Evolutionary conservation across 2,329 filamentous ascomycete genomes (phyloP).

Genomic region (Thelonectria blattea): DNA sequence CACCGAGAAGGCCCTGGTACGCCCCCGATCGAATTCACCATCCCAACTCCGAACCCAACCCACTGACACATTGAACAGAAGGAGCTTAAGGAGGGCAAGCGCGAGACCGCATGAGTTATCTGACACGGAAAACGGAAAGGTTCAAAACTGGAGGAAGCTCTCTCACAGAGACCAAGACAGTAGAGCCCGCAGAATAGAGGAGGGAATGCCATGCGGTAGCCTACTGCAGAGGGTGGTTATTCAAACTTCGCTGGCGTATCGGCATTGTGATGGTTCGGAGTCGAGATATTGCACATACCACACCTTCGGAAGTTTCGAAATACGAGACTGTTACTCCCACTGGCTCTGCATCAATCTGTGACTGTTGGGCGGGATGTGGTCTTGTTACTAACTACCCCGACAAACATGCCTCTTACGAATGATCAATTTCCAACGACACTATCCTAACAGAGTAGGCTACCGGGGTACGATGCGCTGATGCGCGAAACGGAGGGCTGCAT

Average conservation of each 20-base stretch:
- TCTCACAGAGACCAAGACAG: constrained; percentile 32
- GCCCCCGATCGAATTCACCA: constrained; percentile 41
- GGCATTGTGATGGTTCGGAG: constrained; percentile 31
- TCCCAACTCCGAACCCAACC: background rate
- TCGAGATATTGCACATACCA: constrained; percentile 26
- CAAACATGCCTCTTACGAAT: too few species aligned
- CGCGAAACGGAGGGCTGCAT: background rate
- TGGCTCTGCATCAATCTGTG: background rate
- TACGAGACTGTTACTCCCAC: constrained; percentile 9
- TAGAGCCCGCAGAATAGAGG: constrained; percentile 35
- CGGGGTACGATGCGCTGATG: too few species aligned
- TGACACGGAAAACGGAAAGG: constrained; percentile 25
- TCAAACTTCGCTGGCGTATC: constrained; percentile 18
- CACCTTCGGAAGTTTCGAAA: constrained; percentile 21
- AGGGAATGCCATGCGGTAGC: constrained; percentile 34
- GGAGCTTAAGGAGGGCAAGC: constrained; percentile 96
- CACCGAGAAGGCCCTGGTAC: constrained; percentile 96
- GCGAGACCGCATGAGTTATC: constrained; percentile 74
- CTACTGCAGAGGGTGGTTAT: constrained; percentile 28
- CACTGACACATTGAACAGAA: constrained; percentile 68
- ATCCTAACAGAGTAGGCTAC: too few species aligned
- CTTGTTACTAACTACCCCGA: too few species aligned
- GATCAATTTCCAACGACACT: too few species aligned
- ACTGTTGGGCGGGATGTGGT: background rate
- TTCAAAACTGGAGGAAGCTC: constrained; percentile 34